Base-by-base conservation (phyloP, 2,329 filamentous ascomycete genomes). In the Aspergillus ibericus region DNA sequence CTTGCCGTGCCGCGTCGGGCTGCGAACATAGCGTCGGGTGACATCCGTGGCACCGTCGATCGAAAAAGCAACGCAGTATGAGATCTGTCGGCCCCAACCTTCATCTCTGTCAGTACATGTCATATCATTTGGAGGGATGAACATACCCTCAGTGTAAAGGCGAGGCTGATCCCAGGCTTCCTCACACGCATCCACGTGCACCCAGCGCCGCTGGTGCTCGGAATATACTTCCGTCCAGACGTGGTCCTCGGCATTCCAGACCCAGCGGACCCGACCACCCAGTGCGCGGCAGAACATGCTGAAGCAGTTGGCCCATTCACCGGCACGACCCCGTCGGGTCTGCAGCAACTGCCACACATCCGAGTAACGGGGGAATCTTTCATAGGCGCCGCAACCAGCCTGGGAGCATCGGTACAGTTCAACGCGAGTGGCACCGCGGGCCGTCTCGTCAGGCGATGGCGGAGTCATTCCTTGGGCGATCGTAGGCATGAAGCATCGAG, bases 151-250 rank as follows among this genome's bases (percentile, higher is more conserved):
- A 6, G 92, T 87, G 77, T 98, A 98, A 9, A 98, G 83, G 47
- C 91, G 85, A 52, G 95, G 95, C 70, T 93, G 92, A 73, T 99
- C 95, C 92, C 93, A 98, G 1, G 91, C 87, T 72, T 93, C 93
- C 74, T 98, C 95, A 70, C 93, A 97, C 34, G 89, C 88, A 74
- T 99, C 95, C 42, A 97, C 92, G 66, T 98, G 93, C n/a, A 98
- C 84, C 95, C 95, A 99, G 72, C 92, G 87, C 74, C 90, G 88
- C 71, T 93, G 89, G 77, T 96, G 92, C 63, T 95, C 91, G 2
- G 93, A 97, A 78, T 96, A 99, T 13, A 98, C 89, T 70, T 98
- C 95, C 1, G 93, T 96, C 95, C 95, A 99, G 25, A 97, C 91
- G 71, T 97, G 91, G 74, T 98, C 95, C 76, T 98, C 95, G 29